phyloP scores from a whole-genome alignment of 2,329 filamentous ascomycete genomes.

The Colletotrichum viniferum region DNA sequence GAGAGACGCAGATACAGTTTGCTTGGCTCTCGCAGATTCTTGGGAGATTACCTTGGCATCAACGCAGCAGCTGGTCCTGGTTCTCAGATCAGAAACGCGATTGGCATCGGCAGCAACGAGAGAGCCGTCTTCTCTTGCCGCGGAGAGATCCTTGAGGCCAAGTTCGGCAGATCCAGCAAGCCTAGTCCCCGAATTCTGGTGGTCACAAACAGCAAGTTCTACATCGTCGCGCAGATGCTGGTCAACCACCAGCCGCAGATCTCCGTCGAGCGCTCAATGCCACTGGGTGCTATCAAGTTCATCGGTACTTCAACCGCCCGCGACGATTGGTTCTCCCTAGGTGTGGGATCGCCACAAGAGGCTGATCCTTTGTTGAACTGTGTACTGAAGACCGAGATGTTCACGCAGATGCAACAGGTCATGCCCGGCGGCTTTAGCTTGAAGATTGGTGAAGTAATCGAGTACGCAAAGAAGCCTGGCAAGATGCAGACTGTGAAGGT shows the following conservation, averaged over 20 bases:
- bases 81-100: slow-evolving; percentile 76
- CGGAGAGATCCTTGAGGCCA: slow-evolving; percentile 87
- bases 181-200: slow-evolving; percentile 84
- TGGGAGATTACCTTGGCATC: slow-evolving; percentile 93
- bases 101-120: slow-evolving; percentile 75
- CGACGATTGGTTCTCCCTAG: slow-evolving; percentile 97
- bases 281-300: slow-evolving; percentile 87
- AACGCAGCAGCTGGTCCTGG: slow-evolving; percentile 81
- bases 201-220: slow-evolving; percentile 84
- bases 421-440: slow-evolving; percentile 83
- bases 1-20: slow-evolving; percentile 91
- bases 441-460: slow-evolving; percentile 82
- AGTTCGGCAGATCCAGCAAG: slow-evolving; percentile 96
- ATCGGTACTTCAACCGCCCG: slow-evolving; percentile 80
- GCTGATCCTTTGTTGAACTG: slow-evolving; percentile 93
- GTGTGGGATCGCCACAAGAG: slow-evolving; percentile 88
- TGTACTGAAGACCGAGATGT: slow-evolving; percentile 95
- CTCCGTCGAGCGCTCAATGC: slow-evolving; percentile 78
- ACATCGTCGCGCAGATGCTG: slow-evolving; percentile 84
- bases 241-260: slow-evolving; percentile 85
- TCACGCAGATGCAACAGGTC: slow-evolving; percentile 84
- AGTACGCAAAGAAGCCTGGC: slow-evolving; percentile 97
- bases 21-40: slow-evolving; percentile 86
- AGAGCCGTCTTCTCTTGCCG: slow-evolving; percentile 87
- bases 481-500: slow-evolving; percentile 91